Percentiles rank a stretch among this genome's conserved stretches.
Conservation (phyloP, 2,329 filamentous ascomycete species). For the Epichloe gansuensis region DNA sequence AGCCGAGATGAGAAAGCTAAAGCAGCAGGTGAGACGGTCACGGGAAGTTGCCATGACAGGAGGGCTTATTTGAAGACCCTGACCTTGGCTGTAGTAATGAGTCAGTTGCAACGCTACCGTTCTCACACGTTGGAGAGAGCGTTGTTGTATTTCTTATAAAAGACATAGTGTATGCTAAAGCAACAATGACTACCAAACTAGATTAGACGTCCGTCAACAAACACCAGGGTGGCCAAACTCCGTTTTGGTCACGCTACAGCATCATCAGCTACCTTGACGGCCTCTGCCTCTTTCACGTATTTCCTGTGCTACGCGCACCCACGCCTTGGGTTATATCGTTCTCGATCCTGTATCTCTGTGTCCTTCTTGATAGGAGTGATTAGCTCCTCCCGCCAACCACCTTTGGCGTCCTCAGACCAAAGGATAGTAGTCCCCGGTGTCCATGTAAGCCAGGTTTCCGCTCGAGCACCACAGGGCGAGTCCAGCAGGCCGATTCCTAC, state of each 20-base stretch:
- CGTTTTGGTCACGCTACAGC: background rate
- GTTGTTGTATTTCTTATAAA: constrained; percentile 1
- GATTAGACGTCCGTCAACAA: background rate
- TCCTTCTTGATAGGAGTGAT: constrained; percentile 6
- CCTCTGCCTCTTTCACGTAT: background rate
- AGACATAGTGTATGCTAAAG: constrained; percentile 3
- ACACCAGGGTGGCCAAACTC: background rate
- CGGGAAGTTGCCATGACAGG: constrained; percentile 13
- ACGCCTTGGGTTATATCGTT: constrained; percentile 7
- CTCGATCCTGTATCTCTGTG: constrained; percentile 12
- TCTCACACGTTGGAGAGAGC: background rate
- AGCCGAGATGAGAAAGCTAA: constrained; percentile 23
- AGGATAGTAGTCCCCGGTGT: constrained; percentile 17
- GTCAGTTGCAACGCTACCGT: background rate
- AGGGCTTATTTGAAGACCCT: constrained; percentile 6
- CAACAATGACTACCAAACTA: background rate
- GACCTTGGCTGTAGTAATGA: background rate
- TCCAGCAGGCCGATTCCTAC: constrained; percentile 32
- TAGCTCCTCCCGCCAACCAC: constrained; percentile 10
- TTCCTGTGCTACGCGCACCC: constrained; percentile 6
- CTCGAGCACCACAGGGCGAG: constrained; percentile 31
- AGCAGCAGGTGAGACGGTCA: constrained; percentile 24
- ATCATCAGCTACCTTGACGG: background rate
- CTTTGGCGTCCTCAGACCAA: constrained; percentile 4
- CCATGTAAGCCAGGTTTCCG: constrained; percentile 33